Base-by-base conservation (phyloP, 129 eudicot genomes). In the Flaveria robusta region DNA sequence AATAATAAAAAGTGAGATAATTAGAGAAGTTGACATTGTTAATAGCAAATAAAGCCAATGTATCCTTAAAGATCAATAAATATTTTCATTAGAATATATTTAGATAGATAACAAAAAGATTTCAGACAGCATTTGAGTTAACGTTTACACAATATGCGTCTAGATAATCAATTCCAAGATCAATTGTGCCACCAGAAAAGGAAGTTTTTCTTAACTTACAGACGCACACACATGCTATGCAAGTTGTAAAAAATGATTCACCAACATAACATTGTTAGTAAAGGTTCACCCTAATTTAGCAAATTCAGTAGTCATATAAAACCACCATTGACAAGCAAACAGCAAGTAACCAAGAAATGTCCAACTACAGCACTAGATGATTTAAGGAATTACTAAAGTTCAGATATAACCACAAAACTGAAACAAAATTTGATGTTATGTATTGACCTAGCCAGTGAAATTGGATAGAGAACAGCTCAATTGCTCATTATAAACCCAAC, bases 301-400 rank as follows among this genome's bases (percentile, higher is more conserved):
- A 26, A 49, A 11, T 49, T 31, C 16, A 9, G 4, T 49, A 47
- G 19, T 26, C 60, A 49, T 49, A 50, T 14, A 16, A 27, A 49
- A 27, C 45, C 45, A 13, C 66, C 19, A 1, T 1, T 20, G 26
- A 73, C n/a, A 72, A 43, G 6, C 50, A 74, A 69, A 69, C 22
- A 73, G n/a, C 20, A 24, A 23, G 19, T 24, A 13, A 72, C 27
- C 76, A 52, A 49, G 50, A 59, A 6, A 55, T 19, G 66, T 74
- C 68, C 23, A 58, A 60, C 14, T 1, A 41, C 15, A 39, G 13
- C 70, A 15, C 18, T n/a, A 15, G 8, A 50, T 71, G 29, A 51
- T 31, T 37, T 18, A 71, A 16, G 16, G 7, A 27, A 26, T 3
- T 34, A 19, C 13, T 11, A 54, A 0, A 14, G 31, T 18, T 20